These are phyloP conservation scores for Aurifilum marmelostoma DNA, from an alignment of 2,329 filamentous ascomycete species.

Conservation along the genomic window DNA sequence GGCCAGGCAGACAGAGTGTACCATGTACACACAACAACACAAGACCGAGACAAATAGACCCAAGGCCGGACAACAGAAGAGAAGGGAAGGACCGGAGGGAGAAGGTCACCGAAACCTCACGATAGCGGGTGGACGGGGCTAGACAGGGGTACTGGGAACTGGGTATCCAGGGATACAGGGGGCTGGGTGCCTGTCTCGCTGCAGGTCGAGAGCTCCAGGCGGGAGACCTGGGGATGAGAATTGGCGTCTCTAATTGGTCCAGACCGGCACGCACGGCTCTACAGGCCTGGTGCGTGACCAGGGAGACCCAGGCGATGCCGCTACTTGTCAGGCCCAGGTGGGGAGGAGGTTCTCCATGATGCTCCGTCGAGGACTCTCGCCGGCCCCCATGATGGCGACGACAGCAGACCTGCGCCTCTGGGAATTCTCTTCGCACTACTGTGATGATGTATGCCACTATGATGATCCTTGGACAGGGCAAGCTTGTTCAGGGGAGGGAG, in stretches of 20 bases:
- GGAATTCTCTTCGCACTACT: neutral
- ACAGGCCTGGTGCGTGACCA: neutral
- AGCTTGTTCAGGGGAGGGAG: neutral
- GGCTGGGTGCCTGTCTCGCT: slow-evolving; percentile 1
- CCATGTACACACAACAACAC: neutral
- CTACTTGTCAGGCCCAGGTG: neutral
- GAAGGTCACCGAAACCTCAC: slow-evolving; percentile 15
- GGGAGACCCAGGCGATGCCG: neutral
- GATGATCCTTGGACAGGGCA: neutral
- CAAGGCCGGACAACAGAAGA: slow-evolving; percentile 5
- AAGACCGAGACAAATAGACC: slow-evolving; percentile 6
- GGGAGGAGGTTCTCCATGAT: neutral
- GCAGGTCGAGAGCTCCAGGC: slow-evolving; percentile 7
- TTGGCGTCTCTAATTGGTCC: slow-evolving; percentile 1
- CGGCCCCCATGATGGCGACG: neutral
- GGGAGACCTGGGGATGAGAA: slow-evolving; percentile 7
- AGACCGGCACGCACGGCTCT: slow-evolving; percentile 13
- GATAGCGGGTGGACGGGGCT: slow-evolving; percentile 6
- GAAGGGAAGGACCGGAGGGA: slow-evolving; percentile 8
- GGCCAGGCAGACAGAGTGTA: neutral
- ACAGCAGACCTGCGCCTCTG: slow-evolving; percentile 6
- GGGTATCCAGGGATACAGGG: neutral
- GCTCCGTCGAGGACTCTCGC: neutral
- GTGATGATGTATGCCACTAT: neutral
- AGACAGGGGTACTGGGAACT: slow-evolving; percentile 1